These are phyloP conservation scores for Hypomontagnella monticulosa DNA, from an alignment of 495 filamentous ascomycete species.

Conservation along the genomic window DNA sequence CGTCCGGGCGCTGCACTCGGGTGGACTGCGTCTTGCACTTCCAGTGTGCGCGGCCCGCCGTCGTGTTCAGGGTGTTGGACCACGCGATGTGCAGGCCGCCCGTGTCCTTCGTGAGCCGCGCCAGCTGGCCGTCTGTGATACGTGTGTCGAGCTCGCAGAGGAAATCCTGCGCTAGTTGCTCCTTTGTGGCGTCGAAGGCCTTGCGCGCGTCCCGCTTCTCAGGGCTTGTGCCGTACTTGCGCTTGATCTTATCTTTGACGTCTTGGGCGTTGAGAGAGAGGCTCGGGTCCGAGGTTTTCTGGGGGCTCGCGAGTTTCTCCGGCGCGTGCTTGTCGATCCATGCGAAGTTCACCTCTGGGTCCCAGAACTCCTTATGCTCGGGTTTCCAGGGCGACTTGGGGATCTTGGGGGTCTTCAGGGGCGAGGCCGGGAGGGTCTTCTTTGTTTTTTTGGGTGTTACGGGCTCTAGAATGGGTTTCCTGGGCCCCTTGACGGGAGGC, in stretches of 20 bases:
- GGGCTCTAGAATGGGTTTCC: conserved; percentile 43
- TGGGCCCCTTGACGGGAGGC: neutral
- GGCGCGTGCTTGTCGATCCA: conserved; percentile 87
- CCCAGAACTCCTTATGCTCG: conserved; percentile 84
- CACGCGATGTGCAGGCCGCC: conserved; percentile 84
- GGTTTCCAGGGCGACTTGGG: conserved; percentile 64
- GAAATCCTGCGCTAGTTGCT: conserved; percentile 72
- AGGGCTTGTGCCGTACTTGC: conserved; percentile 36
- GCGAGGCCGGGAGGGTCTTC: conserved; percentile 48
- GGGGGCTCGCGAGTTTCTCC: neutral
- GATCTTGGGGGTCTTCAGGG: conserved; percentile 51
- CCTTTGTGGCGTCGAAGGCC: conserved; percentile 73
- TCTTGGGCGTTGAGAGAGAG: neutral
- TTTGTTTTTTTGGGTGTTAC: conserved; percentile 41
- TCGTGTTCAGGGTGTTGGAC: conserved; percentile 85
- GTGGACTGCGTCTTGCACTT: conserved; percentile 64
- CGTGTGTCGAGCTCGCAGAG: conserved; percentile 75
- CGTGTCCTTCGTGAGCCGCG: conserved; percentile 65
- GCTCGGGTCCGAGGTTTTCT: no score
- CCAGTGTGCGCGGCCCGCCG: conserved; percentile 89
- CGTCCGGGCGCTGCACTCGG: conserved; percentile 28
- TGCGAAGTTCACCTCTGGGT: conserved; percentile 73
- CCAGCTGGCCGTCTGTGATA: conserved; percentile 71
- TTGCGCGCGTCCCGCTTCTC: conserved; percentile 60
- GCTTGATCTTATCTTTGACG: conserved; percentile 7